These are phyloP conservation scores for Yamadazyma paraphyllophila DNA, from an alignment of 805 yeast genomes.

Conservation along the genomic window DNA sequence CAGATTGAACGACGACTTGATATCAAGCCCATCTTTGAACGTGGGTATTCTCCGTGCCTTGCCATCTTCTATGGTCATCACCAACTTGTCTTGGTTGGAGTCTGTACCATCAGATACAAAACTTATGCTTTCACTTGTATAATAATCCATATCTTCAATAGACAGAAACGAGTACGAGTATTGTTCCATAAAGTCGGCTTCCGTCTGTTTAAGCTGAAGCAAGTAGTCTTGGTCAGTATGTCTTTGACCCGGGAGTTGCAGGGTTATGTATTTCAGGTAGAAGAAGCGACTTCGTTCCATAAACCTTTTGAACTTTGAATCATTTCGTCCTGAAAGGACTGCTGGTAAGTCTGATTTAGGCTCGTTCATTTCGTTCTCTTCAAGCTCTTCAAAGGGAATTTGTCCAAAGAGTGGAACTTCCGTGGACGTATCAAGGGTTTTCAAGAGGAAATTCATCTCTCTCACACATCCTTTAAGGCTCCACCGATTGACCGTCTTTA, in stretches of 20 bases:
- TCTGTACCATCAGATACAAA: not conserved
- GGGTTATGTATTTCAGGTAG: slow-evolving; percentile 7
- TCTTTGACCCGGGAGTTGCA: slow-evolving; percentile 9
- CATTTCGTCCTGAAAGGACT: not conserved
- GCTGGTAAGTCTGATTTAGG: not conserved
- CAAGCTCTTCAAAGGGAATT: not conserved
- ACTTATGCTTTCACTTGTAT: not conserved
- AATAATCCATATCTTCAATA: slow-evolving; percentile 6
- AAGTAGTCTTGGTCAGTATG: not conserved
- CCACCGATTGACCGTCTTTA: slow-evolving; percentile 34
- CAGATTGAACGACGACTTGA: slow-evolving; percentile 9
- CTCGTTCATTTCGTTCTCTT: not conserved
- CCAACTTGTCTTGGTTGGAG: not conserved
- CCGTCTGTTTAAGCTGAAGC: not conserved
- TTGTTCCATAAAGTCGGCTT: not conserved
- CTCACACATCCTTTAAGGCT: slow-evolving; percentile 25
- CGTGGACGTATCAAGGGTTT: not conserved
- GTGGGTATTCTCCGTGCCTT: slow-evolving; percentile 9
- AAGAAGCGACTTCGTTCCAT: slow-evolving; percentile 10
- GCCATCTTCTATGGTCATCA: not conserved
- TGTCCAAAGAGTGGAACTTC: not conserved
- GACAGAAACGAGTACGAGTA: slow-evolving; percentile 3
- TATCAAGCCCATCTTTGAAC: not conserved
- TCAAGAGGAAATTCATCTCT: slow-evolving; percentile 24
- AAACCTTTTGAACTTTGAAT: slow-evolving; percentile 1